Base-by-base conservation (phyloP, 2,329 filamentous ascomycete genomes). In the Knufia petricola region DNA sequence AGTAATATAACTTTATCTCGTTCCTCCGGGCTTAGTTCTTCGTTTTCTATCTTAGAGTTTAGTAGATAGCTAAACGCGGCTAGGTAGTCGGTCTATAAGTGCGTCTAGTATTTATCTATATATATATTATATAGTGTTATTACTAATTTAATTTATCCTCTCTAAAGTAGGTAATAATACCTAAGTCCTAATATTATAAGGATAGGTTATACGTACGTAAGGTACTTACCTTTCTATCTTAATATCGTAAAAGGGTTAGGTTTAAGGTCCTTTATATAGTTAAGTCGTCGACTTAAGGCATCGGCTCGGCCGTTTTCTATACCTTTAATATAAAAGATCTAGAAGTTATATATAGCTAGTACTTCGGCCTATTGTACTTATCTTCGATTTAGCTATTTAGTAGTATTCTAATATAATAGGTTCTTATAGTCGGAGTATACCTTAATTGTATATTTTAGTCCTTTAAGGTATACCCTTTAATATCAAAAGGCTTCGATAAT, bases 361-460 rank as follows among this genome's bases (percentile, higher is more conserved):
- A 15, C 34, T 44, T 50, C 41, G 9, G 30, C 32, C 46, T 47
- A 44, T 31, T 26, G 9, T 24, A 52, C 43, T 47, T 52, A 41
- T 37, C 34, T 23, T 42, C 45, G 43, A 31, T 54, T 47, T 24
- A 50, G 31, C 19, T 49, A 19, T 36, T 57, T 52, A 23, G 39
- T 43, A 12, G 40, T 48, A 20, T 37, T 57, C 36, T 49, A 58
- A 36, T 57, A 51, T 19, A 46, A 13, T 37, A 57, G 34, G 21
- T 52, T 58, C 20, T 51, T 52, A 50, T 55, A 50, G 41, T 57
- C 30, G n/a, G 19, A 44, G 24, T 51, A 53, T 7, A 59, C 31
- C 24, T 57, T 47, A 15, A 59, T 30, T 24, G 20, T 32, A 39
- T 55, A 54, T 13, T 49, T 46, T 31, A 23, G 28, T 12, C 47